Percentiles rank a stretch among this genome's conserved stretches.
These are phyloP conservation scores for Singerocomus inundabilis DNA, from an alignment of 1,284 basidiomycete species.

Conservation along the genomic window DNA sequence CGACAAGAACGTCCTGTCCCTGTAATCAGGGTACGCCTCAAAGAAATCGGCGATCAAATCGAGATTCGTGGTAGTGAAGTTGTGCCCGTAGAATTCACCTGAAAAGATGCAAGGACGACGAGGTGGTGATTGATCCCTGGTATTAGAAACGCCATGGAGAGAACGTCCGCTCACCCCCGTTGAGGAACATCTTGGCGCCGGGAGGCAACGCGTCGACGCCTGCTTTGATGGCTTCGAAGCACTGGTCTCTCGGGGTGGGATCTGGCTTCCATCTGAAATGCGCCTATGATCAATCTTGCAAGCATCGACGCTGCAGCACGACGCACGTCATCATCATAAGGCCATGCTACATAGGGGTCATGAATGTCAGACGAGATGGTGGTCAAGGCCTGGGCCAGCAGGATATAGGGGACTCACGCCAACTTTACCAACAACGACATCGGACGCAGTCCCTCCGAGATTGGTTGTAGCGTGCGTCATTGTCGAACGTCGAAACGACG, in stretches of 20 bases:
- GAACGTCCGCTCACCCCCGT: constrained; percentile 39
- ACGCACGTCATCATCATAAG: constrained; percentile 31
- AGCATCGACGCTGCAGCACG: background rate
- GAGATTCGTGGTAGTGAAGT: constrained; percentile 37
- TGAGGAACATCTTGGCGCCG: constrained; percentile 48
- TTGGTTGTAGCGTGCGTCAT: constrained; percentile 24
- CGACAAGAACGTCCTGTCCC: constrained; percentile 46
- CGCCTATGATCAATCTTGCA: background rate
- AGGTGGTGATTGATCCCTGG: background rate
- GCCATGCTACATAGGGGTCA: constrained; percentile 24
- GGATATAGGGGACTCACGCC: constrained; percentile 27
- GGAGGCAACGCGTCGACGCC: constrained; percentile 52
- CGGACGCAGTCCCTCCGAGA: constrained; percentile 33
- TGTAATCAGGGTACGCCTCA: constrained; percentile 51
- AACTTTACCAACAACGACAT: constrained; percentile 32
- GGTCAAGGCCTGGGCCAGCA: background rate
- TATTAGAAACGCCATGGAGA: background rate
- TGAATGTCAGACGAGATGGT: background rate
- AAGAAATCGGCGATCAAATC: constrained; percentile 46
- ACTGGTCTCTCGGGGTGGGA: constrained; percentile 45
- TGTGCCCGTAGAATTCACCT: constrained; percentile 36
- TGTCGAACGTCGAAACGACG: background rate
- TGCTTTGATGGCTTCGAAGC: constrained; percentile 64
- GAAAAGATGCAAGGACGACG: background rate
- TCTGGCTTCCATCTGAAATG: constrained; percentile 23